These are phyloP conservation scores for Pirum gemmata DNA, from an alignment of 78 protist genomes.

Conservation along the genomic window DNA sequence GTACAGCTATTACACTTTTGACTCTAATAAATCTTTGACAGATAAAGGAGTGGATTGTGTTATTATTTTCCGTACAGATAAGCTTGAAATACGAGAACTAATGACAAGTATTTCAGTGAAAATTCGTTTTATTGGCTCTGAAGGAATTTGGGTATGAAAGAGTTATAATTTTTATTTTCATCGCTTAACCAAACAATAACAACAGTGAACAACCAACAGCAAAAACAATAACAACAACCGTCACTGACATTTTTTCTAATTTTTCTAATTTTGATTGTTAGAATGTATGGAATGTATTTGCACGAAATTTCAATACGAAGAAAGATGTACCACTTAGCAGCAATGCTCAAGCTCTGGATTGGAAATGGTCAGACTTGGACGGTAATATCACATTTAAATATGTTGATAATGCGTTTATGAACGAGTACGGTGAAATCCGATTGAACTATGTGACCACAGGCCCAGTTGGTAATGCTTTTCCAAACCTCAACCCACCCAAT, in stretches of 20 bases:
- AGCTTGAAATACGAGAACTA: neutral
- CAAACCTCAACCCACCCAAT: no score
- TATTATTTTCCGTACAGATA: neutral
- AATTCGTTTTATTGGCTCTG: neutral
- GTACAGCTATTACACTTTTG: neutral
- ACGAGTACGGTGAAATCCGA: neutral
- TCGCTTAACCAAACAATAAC: no score
- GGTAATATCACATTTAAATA: conserved; percentile 15
- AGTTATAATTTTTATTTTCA: no score
- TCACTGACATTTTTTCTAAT: no score
- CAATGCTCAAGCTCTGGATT: conserved; percentile 24
- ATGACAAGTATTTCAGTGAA: conserved; percentile 19
- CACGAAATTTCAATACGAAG: conserved; percentile 11
- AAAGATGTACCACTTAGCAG: neutral
- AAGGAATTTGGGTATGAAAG: conserved; percentile 33
- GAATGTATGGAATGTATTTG: conserved; percentile 7
- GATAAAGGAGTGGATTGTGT: neutral
- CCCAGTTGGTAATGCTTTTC: no score
- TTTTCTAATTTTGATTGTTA: no score
- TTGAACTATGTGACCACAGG: conserved; percentile 27
- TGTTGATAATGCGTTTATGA: neutral
- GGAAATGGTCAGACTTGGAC: conserved; percentile 9
- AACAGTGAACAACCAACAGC: no score
- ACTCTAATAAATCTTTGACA: neutral
- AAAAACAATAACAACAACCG: no score